Evolutionary conservation across 1,284 basidiomycete genomes (phyloP), one percentile per base, ranked within the genome.

Genomic region (Ceratobasidium sp.): DNA sequence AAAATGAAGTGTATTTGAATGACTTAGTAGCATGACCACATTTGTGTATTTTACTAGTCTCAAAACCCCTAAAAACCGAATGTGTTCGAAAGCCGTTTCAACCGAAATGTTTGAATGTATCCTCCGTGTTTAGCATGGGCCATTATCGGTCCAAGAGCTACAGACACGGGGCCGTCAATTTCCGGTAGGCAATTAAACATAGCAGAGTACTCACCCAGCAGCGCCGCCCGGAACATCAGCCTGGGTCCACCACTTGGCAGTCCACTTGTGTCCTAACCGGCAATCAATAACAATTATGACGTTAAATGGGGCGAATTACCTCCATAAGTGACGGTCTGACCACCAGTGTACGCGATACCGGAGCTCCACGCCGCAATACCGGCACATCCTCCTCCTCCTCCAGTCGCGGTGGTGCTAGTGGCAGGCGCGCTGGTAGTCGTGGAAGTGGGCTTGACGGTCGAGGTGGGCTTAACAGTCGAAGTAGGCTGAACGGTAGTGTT

Each of bases 201-300:
- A 22, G 49, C 11, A n/a, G 19, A 37, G 51, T 29, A 19, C 44
- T 69, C 29, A 69, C 61, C 61, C 76, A 37, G 56, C 44, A n/a
- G 64, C 17, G 22, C 34, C 74, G 15, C 66, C 76, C 51, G 78
- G 79, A 67, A 59, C 75, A 17, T 80, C 79, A 52, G 34, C 66
- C 43, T 79, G 67, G 13, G 79, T 79, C 79, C 79, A 80, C 78
- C 78, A 79, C 59, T 77, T 76, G 51, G 56, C 56, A 34, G 56
- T 57, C 56, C 56, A 57, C 32, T 57, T 57, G 56, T 57, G 56
- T 57, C 56, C 56, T 57, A 6, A 32, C 52, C 32, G 25, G 46
- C 17, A 17, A 49, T 49, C 19, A 49, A n/a, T 17, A n/a, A 49
- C 1, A 3, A 13, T 49, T n/a, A 15, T 4, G 15, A 29, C 17